These are phyloP conservation scores for Cupressus sempervirens DNA, from an alignment of 75 land plant genomes.

Conservation along the genomic window DNA sequence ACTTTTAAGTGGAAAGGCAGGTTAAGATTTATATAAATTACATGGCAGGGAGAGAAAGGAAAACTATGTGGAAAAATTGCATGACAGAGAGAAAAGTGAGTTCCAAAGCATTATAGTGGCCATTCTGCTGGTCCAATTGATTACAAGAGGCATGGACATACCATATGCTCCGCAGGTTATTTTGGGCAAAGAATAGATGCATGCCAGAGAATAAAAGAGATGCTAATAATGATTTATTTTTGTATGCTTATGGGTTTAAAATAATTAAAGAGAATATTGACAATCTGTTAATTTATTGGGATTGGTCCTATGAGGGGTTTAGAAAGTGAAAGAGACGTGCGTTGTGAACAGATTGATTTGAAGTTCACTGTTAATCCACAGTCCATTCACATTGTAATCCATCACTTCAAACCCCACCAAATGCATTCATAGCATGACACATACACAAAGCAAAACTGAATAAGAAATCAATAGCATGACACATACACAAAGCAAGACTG, in stretches of 20 bases:
- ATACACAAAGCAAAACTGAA: background rate
- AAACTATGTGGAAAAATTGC: background rate
- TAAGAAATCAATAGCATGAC: background rate
- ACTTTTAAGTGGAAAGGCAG: background rate
- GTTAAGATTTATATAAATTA: too few relatives aligned
- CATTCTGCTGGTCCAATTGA: background rate
- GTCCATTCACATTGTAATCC: background rate
- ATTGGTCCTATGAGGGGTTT: background rate
- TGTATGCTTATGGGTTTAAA: background rate
- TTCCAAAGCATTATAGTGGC: background rate
- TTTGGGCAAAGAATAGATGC: background rate
- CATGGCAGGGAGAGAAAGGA: background rate
- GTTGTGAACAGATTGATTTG: background rate
- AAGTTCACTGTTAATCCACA: background rate
- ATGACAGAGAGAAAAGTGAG: background rate
- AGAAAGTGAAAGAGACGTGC: background rate
- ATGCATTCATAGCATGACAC: background rate
- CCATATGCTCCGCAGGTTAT: background rate
- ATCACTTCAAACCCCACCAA: background rate
- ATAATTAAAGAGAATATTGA: too few relatives aligned
- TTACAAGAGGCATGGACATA: background rate
- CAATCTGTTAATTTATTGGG: background rate
- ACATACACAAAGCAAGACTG: background rate
- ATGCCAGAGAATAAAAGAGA: background rate
- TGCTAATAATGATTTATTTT: background rate